Conservation (phyloP, 495 filamentous ascomycete species). For the Daldinia vernicosa region DNA sequence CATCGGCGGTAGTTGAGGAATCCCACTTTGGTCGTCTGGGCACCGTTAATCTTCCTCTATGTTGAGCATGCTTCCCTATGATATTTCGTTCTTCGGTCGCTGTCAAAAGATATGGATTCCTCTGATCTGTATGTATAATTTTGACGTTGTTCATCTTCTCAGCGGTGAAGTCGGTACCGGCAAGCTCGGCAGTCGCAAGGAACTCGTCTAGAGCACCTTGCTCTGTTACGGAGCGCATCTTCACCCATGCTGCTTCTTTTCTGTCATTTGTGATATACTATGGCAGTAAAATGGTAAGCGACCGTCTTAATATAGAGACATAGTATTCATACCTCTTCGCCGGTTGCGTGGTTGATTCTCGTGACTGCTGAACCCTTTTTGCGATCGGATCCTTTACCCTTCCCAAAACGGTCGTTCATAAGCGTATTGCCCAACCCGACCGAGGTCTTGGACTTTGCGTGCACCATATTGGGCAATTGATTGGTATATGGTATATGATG, state of each 20-base stretch:
- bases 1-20: conserved; percentile 76
- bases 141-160: conserved; percentile 99
- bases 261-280: conserved; percentile 76
- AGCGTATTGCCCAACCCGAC: conserved; percentile 85
- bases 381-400: conserved; percentile 78
- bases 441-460: conserved; percentile 93
- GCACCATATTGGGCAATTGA: conserved; percentile 70
- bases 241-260: conserved; percentile 84
- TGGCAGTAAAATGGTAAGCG: conserved; percentile 6
- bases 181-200: conserved; percentile 84
- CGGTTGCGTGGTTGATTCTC: conserved; percentile 67
- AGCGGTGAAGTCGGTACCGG: conserved; percentile 97
- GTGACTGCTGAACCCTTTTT: conserved; percentile 69
- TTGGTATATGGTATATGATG: conserved; percentile 1
- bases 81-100: conserved; percentile 83
- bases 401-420: conserved; percentile 94
- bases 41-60: conserved; percentile 81
- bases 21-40: conserved; percentile 93
- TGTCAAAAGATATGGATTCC: conserved; percentile 92
- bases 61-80: conserved; percentile 80
- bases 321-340: conserved; percentile 54
- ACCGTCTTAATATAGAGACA: not conserved
- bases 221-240: conserved; percentile 98
- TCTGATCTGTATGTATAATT: conserved; percentile 94
- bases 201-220: conserved; percentile 90